Evolutionary conservation across 116 monocot species (phyloP).

Genomic region (Dioscorea cayenensis): DNA sequence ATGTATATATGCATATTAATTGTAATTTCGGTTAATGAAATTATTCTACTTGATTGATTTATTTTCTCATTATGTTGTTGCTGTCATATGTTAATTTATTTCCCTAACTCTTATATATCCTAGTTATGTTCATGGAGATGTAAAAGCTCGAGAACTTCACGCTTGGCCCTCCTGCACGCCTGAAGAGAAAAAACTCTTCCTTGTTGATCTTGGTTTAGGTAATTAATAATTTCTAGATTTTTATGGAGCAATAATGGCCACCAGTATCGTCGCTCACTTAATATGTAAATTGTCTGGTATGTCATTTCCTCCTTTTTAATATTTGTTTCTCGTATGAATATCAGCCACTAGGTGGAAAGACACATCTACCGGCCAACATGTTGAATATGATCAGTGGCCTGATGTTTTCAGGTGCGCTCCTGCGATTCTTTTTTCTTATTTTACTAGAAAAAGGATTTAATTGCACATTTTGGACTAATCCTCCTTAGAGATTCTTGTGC

Average conservation of each 20-base stretch:
- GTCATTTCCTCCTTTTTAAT: neutral
- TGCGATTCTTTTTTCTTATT: neutral
- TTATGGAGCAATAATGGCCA: neutral
- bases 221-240: slow-evolving; percentile 4
- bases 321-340: slow-evolving; percentile 1
- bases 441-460: neutral
- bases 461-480: neutral
- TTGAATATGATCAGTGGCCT: slow-evolving; percentile 89
- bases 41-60: neutral
- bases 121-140: slow-evolving; percentile 97
- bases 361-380: slow-evolving; percentile 51
- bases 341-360: slow-evolving; percentile 95
- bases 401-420: slow-evolving; percentile 80
- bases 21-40: neutral
- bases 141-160: slow-evolving; percentile 96
- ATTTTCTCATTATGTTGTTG: neutral
- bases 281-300: neutral
- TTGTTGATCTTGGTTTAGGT: slow-evolving; percentile 99
- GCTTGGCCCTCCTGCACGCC: slow-evolving; percentile 69
- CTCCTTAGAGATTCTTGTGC: neutral
- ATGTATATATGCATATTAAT: neutral
- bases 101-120: neutral
- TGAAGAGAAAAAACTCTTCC: slow-evolving; percentile 89
- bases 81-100: neutral
- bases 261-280: neutral